phyloP scores from a whole-genome alignment of 345 rosid genomes.

The Heritiera littoralis region DNA sequence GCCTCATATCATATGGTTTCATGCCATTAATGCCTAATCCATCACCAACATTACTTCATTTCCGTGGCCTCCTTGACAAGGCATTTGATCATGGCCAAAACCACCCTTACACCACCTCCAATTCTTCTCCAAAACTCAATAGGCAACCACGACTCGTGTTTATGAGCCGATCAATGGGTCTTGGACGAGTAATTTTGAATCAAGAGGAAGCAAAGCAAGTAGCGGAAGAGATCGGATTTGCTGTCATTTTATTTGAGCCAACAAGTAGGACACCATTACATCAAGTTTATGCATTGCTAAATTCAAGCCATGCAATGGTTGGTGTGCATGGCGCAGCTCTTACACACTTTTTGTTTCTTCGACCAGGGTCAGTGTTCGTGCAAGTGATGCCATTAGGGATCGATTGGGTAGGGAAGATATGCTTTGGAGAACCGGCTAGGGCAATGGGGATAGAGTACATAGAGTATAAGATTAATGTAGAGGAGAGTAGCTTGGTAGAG shows the following conservation, averaged over 20 bases:
- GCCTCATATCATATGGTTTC: constrained; percentile 56
- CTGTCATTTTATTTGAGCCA: constrained; percentile 44
- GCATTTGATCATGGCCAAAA: constrained; percentile 33
- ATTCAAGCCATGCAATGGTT: constrained; percentile 54
- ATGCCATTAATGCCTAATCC: constrained; percentile 35
- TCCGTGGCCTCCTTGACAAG: constrained; percentile 40
- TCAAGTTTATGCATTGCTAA: constrained; percentile 40
- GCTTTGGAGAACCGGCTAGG: constrained; percentile 40
- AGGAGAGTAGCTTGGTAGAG: constrained; percentile 54
- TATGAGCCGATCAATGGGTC: constrained; percentile 23
- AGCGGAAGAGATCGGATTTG: constrained; percentile 49
- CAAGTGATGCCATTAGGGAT: constrained; percentile 59
- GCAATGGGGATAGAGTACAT: constrained; percentile 48
- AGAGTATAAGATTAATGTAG: constrained; percentile 37
- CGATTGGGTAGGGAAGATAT: constrained; percentile 44
- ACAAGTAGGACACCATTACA: constrained; percentile 25
- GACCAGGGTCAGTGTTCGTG: constrained; percentile 47
- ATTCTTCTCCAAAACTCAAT: not conserved
- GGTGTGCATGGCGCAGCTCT: constrained; percentile 72
- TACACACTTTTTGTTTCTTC: constrained; percentile 54
- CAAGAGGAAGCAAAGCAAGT: constrained; percentile 25
- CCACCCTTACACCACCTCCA: not conserved
- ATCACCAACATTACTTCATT: constrained; percentile 38
- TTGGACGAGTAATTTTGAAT: constrained; percentile 43
- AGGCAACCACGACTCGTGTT: constrained; percentile 36